Evolutionary conservation across 2,329 filamentous ascomycete genomes (phyloP), one percentile per base, ranked within the genome.

Genomic region (Elsinoe ampelina): DNA sequence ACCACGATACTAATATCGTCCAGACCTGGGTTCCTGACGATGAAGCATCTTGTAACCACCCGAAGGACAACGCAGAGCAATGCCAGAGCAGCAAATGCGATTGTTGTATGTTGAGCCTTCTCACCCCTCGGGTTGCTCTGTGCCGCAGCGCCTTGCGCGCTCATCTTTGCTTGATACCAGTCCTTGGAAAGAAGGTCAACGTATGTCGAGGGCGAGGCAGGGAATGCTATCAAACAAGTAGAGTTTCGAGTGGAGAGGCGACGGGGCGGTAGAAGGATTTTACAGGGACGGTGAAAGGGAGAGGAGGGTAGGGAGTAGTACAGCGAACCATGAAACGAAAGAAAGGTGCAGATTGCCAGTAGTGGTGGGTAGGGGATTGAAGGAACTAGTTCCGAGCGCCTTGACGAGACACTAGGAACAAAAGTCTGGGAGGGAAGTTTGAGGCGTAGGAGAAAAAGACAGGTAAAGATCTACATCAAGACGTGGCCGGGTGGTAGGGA

Each of bases 1-100:
- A 55, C 26, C 20, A 30, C 36, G 5, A 55, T 30, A 17, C 20
- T 35, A 17, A 55, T 32, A 36, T 55, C 52, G n/a, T 55, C 52
- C 20, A 42, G 39, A 34, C 52, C 52, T 13, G 52, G 52, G 11
- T 55, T 55, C 36, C 52, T 42, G 39, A 55, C 52, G 20, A 55
- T 45, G 39, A 55, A 55, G 19, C 35, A 42, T 42, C 52, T 30
- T 13, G 52, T 55, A 8, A 55, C 36, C 17, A 55, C 38, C 26
- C 52, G 36, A 5, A 45, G 22, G 10, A 55, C 20, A n/a, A 55
- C 52, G 20, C 36, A 45, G 7, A 55, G 13, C 19, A 55, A 34
- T 20, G 52, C 52, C n/a, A 55, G 52, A 32, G 30, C 22, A n/a
- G 11, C 22, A 15, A 55, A 42, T 2, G 36, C 36, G 39, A 55